Base-by-base conservation (phyloP, 208 protist genomes). In the Angomonas deanei region DNA sequence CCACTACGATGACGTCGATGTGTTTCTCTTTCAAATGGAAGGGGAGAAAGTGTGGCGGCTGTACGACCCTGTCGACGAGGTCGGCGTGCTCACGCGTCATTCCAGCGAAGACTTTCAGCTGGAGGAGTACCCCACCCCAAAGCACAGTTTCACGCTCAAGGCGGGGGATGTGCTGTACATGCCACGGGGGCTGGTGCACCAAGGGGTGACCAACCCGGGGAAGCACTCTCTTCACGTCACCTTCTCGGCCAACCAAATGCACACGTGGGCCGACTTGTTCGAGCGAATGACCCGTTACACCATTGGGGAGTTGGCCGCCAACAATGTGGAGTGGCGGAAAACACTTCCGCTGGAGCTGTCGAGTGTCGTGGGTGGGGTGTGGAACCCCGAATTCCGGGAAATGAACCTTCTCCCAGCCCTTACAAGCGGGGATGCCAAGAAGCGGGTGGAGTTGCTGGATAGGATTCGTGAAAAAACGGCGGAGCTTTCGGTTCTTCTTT, bases 1-100 rank as follows among this genome's bases (percentile, higher is more conserved):
- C 42, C 97, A 98, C 81, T 97, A 94, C 74, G 97, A 98, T 67
- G 97, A 98, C 70, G 92, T 98, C 0, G 96, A 98, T 34, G 97
- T 93, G 21, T 97, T 98, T 58, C 80, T 98, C n/a, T 65, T 98
- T 30, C 97, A 98, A 70, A 55, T 97, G 0, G 95, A 98, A 61
- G 96, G 88, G 2, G 80, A 79, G 32, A 98, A 98, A 66, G 55
- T 76, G 24, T 98, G 97, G 97, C 75, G 66, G 23, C 72, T 98
- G 23, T 97, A 98, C 69, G 60, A 79, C 26, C 84, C 93, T 15
- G 69, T 56, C 1, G 67, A 74, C 49, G 63, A 82, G 26, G 69
- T 78, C 17, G 82, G 91, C 62, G 47, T 74, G n/a, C 76, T 97
- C n/a, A 72, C 76, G 24, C 76, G 85, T 21, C 68, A 84, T 58